These are phyloP conservation scores for Medicago arabica DNA, from an alignment of 306 rosid genomes.

Conservation along the genomic window DNA sequence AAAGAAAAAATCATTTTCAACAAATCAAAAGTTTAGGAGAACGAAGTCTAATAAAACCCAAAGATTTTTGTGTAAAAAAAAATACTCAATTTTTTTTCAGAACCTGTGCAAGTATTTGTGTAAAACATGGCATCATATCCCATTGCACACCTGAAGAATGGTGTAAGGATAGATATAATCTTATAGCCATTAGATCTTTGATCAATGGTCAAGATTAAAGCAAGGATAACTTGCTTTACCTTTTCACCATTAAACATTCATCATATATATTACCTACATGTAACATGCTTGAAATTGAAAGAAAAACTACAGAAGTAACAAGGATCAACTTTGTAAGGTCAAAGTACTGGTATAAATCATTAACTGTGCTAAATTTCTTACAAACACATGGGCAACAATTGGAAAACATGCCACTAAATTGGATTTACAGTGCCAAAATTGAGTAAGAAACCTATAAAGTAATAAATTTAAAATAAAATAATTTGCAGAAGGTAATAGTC, in stretches of 20 bases:
- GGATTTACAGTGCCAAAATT: slow-evolving; percentile 44
- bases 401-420: slow-evolving; percentile 37
- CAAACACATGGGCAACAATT: slow-evolving; percentile 41
- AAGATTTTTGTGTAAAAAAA: too few relatives aligned
- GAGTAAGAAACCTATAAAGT: slow-evolving; percentile 38
- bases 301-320: slow-evolving; percentile 4
- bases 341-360: slow-evolving; percentile 36
- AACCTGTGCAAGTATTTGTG: neutral
- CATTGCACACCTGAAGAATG: neutral
- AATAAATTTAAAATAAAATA: neutral
- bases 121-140: neutral
- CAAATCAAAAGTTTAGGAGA: too few relatives aligned
- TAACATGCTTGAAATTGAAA: slow-evolving; percentile 2
- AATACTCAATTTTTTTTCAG: too few relatives aligned
- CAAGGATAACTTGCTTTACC: neutral
- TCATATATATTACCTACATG: neutral
- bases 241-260: neutral
- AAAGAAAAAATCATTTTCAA: too few relatives aligned
- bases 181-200: neutral
- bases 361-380: slow-evolving; percentile 34
- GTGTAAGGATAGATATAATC: neutral
- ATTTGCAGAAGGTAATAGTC: slow-evolving; percentile 30
- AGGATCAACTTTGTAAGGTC: slow-evolving; percentile 28
- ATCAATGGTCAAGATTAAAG: neutral
- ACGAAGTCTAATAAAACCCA: too few relatives aligned